Evolutionary conservation across 1,284 basidiomycete genomes (phyloP), one percentile per base, ranked within the genome.

Genomic region (Pseudomicrostroma phylloplanum): DNA sequence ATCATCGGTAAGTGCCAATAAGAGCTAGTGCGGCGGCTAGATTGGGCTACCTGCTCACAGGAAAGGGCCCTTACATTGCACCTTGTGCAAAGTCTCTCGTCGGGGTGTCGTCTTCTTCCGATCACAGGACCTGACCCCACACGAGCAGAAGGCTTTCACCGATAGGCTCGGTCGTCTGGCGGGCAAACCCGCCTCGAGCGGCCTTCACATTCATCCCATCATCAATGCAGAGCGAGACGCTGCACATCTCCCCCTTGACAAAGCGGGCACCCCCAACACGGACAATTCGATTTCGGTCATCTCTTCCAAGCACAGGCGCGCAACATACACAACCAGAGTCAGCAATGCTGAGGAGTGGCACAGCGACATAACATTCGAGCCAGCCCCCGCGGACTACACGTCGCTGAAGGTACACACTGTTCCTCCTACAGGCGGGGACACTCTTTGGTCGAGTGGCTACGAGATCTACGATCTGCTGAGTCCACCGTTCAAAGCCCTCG

Each of bases 81-180:
- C 51, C 56, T 8, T 58, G 25, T 23, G 7, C 48, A 15, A 6
- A 60, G 81, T 88, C 61, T 85, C 87, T 1, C 84, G 87, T 62
- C 85, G 87, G 46, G 87, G 87, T 12, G 88, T 89, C 55, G 86
- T 87, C 30, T 88, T 89, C 80, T 88, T 89, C 83, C 82, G 84
- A 21, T 80, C 83, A 30, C 87, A 86, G 67, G 80, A 82, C 49
- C 65, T 85, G 58, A 80, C 80, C 2, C 68, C 83, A 9, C 79
- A 81, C 8, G 80, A 85, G 59, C 82, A 85, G 70, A 81, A 82
- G 62, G 66, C 72, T 51, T 81, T 86, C 41, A 82, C 80, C 9
- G 76, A 81, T 41, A 80, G 81, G 25, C 77, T 89, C 19, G 87
- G 87, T 2, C 79, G 82, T 61, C 80, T 85, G 1, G 80, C 84